Evolutionary conservation across 75 land plant species (phyloP).

Genomic region (Cupressus sempervirens): DNA sequence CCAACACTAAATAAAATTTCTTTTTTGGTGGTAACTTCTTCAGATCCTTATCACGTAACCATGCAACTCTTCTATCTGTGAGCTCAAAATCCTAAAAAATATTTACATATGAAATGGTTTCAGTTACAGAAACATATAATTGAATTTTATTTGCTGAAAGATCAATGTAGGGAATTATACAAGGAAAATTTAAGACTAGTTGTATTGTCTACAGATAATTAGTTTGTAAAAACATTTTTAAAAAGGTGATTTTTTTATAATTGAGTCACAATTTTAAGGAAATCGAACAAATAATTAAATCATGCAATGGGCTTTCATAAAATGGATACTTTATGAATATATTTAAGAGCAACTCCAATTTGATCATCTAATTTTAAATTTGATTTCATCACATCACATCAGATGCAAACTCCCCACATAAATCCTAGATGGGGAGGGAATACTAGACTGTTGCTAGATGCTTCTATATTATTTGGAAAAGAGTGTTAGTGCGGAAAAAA

Average conservation of each 20-base stretch:
- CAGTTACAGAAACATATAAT: no score
- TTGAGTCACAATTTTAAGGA: background rate
- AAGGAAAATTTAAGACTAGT: no score
- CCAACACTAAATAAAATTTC: slow-evolving; percentile 75
- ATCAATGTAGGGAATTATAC: no score
- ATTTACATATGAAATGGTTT: no score
- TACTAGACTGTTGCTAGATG: background rate
- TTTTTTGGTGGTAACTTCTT: slow-evolving; percentile 40
- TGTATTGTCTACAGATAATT: no score
- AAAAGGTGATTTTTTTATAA: background rate
- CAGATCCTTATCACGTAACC: slow-evolving; percentile 59
- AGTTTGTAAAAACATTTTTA: no score
- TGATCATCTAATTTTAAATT: slow-evolving; percentile 32
- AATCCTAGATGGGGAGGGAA: slow-evolving; percentile 81
- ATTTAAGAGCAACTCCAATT: slow-evolving; percentile 60
- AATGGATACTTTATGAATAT: slow-evolving; percentile 76
- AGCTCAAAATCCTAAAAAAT: no score
- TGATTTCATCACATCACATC: slow-evolving; percentile 55
- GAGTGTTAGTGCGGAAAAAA: background rate
- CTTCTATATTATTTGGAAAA: no score
- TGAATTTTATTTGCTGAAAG: no score
- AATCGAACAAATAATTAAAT: slow-evolving; percentile 5
- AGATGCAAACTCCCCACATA: slow-evolving; percentile 57
- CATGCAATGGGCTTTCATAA: background rate
- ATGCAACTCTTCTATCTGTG: slow-evolving; percentile 44